A percentile compares a stretch with the other conserved stretches of the same genome.
These are phyloP conservation scores for Pseudopithomyces chartarum DNA, from an alignment of 2,329 filamentous ascomycete genomes.

Conservation along the genomic window DNA sequence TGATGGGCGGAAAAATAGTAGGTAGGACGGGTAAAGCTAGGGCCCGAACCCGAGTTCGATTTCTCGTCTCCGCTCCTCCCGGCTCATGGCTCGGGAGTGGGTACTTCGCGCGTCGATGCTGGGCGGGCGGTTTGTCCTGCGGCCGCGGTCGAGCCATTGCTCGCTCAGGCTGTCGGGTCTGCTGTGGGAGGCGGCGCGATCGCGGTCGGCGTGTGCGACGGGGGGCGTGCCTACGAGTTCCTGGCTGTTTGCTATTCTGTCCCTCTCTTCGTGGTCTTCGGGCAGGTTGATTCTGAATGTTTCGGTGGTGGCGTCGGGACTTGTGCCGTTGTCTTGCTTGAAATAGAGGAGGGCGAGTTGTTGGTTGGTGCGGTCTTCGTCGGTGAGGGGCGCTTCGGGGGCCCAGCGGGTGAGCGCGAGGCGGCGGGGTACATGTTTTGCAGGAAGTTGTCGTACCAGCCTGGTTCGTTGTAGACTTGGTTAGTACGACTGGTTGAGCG, in stretches of 20 bases:
- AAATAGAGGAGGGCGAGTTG: conserved; percentile 56
- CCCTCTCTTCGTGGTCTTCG: conserved; percentile 35
- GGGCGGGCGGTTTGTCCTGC: conserved; percentile 29
- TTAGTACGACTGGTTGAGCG: conserved; percentile 20
- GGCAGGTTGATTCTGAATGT: conserved; percentile 52
- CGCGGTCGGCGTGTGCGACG: conserved; percentile 25
- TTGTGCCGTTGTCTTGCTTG: conserved; percentile 38
- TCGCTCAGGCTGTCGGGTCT: conserved; percentile 36
- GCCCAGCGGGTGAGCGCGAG: conserved; percentile 27
- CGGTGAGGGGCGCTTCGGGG: conserved; percentile 40
- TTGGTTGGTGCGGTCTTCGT: conserved; percentile 56
- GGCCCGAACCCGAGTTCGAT: conserved; percentile 44
- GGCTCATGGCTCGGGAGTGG: conserved; percentile 41
- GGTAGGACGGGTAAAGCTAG: not conserved
- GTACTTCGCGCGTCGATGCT: conserved; percentile 30
- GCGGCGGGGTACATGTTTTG: conserved; percentile 54
- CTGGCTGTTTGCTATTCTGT: conserved; percentile 30
- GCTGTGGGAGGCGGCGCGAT: conserved; percentile 28
- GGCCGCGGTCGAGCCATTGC: conserved; percentile 37
- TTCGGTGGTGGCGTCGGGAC: conserved; percentile 41
- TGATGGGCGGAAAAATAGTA: not conserved
- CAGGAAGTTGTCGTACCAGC: conserved; percentile 52
- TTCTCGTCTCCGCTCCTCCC: conserved; percentile 47
- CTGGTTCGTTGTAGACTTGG: conserved; percentile 41
- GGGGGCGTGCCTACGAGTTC: conserved; percentile 40